phyloP scores from a whole-genome alignment of 345 rosid species.

The Atalantia buxifolia region DNA sequence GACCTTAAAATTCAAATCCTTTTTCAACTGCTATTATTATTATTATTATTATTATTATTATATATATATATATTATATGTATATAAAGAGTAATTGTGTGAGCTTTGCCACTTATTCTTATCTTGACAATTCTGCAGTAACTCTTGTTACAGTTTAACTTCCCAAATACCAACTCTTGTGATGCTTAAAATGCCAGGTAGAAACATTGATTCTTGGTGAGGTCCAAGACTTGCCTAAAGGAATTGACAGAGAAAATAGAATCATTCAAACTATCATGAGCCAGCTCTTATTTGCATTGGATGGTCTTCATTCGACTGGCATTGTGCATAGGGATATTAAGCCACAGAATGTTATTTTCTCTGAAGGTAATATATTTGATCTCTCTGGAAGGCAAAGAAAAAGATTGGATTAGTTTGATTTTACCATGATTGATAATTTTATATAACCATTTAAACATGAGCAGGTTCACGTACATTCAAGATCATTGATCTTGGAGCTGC shows the following conservation, averaged over 20 bases:
- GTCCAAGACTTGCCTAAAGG: slow-evolving; percentile 80
- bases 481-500: slow-evolving; percentile 99
- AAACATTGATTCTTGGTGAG: slow-evolving; percentile 77
- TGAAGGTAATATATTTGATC: slow-evolving; percentile 56
- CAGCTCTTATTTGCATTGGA: slow-evolving; percentile 90
- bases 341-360: slow-evolving; percentile 94
- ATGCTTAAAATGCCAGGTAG: slow-evolving; percentile 55
- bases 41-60: neutral
- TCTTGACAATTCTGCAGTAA: slow-evolving; percentile 2
- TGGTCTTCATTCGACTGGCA: slow-evolving; percentile 96
- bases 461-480: slow-evolving; percentile 87
- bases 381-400: neutral
- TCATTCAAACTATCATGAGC: slow-evolving; percentile 86
- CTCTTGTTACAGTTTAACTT: slow-evolving; percentile 2
- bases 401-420: neutral
- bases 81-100: neutral
- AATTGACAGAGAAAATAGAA: slow-evolving; percentile 75
- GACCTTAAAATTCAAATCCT: neutral
- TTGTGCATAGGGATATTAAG: slow-evolving; percentile 92
- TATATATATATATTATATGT: no score
- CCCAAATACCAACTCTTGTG: neutral
- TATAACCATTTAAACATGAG: slow-evolving; percentile 20
- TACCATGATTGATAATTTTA: neutral
- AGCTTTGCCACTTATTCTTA: neutral
- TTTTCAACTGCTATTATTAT: neutral